These are phyloP conservation scores for Adansonia gregorii DNA, from an alignment of 441 rosid species.

Conservation along the genomic window DNA sequence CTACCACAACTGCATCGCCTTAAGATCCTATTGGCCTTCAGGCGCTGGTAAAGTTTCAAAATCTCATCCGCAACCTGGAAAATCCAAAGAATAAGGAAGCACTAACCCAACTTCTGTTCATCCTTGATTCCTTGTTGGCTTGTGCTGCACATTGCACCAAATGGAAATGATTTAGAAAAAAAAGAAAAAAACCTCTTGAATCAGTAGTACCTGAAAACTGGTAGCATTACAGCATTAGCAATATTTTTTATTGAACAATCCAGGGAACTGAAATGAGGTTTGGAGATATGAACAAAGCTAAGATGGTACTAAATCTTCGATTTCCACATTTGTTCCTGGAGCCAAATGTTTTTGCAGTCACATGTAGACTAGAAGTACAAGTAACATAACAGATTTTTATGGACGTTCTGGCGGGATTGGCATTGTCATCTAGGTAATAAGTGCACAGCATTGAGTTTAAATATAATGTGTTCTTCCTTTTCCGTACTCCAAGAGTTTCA, in stretches of 20 bases:
- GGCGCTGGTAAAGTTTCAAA: neutral
- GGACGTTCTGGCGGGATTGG: neutral
- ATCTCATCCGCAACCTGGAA: neutral
- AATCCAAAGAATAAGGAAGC: neutral
- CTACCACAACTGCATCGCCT: neutral
- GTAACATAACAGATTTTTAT: neutral
- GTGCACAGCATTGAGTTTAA: neutral
- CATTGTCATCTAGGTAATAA: neutral
- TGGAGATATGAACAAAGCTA: neutral
- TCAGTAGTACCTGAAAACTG: neutral
- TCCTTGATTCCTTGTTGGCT: constrained; percentile 29
- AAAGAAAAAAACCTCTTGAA: neutral
- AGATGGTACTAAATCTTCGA: constrained; percentile 7
- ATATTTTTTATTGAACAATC: neutral
- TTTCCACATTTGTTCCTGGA: neutral
- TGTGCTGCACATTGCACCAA: constrained; percentile 54
- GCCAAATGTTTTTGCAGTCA: neutral
- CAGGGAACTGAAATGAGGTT: neutral
- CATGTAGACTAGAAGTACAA: neutral
- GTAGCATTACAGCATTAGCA: neutral
- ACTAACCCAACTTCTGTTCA: constrained; percentile 46
- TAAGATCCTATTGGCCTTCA: neutral
- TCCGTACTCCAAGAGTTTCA: neutral
- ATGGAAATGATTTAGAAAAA: constrained; percentile 19
- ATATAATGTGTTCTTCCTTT: neutral